Conservation (phyloP, 352 stramenopile species). For the Globisporangium recalcitrans region DNA sequence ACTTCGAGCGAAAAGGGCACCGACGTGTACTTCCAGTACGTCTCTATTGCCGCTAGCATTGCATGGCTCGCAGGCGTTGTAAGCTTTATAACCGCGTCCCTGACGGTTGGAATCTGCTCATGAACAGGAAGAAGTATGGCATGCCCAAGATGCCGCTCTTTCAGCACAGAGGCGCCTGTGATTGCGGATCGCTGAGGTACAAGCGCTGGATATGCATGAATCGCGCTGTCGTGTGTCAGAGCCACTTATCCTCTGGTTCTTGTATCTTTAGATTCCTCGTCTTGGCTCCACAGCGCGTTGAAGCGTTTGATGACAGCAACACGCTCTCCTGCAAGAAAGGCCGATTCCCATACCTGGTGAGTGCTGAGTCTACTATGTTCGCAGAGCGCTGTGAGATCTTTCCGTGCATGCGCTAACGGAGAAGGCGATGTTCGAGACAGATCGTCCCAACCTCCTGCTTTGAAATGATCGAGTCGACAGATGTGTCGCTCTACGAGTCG, state of each 20-base stretch:
- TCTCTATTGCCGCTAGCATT: not conserved
- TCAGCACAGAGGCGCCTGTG: constrained; percentile 65
- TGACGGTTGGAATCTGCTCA: not conserved
- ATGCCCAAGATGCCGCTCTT: constrained; percentile 67
- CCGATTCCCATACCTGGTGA: constrained; percentile 69
- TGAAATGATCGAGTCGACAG: constrained; percentile 62
- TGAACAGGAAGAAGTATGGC: constrained; percentile 67
- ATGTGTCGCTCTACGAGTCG: constrained; percentile 73
- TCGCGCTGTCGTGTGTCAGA: not conserved
- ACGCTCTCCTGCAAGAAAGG: constrained; percentile 79
- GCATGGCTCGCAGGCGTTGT: not conserved
- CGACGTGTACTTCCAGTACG: constrained; percentile 75
- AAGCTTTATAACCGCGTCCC: too few species aligned
- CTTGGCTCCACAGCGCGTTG: constrained; percentile 65
- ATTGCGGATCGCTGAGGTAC: constrained; percentile 54
- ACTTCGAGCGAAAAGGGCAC: constrained; percentile 37
- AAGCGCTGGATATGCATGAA: not conserved
- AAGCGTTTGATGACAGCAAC: constrained; percentile 82
- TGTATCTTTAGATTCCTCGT: constrained; percentile 51
- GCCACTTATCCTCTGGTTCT: constrained; percentile 9
- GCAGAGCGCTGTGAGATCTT: not conserved
- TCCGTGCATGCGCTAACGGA: not conserved
- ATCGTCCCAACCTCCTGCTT: constrained; percentile 73
- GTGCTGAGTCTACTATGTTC: not conserved
- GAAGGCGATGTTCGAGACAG: constrained; percentile 18